Base-by-base conservation (phyloP, 2,329 filamentous ascomycete genomes). In the Penicillium sp. region DNA sequence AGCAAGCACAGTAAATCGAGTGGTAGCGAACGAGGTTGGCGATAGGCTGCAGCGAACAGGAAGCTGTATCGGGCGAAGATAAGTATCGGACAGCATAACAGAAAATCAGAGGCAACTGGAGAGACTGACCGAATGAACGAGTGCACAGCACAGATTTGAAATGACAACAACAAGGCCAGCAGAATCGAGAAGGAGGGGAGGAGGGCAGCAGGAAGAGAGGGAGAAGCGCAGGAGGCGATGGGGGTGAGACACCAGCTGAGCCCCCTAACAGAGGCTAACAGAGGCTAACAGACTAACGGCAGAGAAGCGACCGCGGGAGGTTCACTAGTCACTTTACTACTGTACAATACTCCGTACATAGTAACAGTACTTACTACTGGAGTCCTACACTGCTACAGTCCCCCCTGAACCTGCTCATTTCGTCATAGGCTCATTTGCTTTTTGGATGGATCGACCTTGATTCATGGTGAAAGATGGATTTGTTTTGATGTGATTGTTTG, bases 141-240 rank as follows among this genome's bases (percentile, higher is more conserved):
- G 68, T 70, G 68, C 68, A 65, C 68, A 70, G 68, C 68, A 70
- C 68, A 44, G 57, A 54, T 44, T 53, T 47, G 33, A 56, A 56
- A 50, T 37, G 56, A 45, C 30, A 40, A 59, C 56, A 35, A 28
- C 26, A 37, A 44, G 49, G 35, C 56, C 44, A 50, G 47, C 47
- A 37, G 37, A 12, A 2, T 38, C 35, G 35, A 26, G 51, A 42
- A 26, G 33, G 51, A 54, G 37, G 51, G 51, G 51, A 42, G 37
- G n/a, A 49, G 28, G 35, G 38, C 13, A 30, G n/a, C 42, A 42
- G 44, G 38, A 33, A 56, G 53, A 60, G 56, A 61, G 57, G 61
- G 61, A 49, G 24, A 26, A 28, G 45, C 9, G 30, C 6, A 33
- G 30, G 30, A 33, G 30, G 6, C 30, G 4, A 26, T n/a, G 15